Evolutionary conservation across 2,329 filamentous ascomycete genomes (phyloP).

Genomic region (Xylaria hypoxylon): DNA sequence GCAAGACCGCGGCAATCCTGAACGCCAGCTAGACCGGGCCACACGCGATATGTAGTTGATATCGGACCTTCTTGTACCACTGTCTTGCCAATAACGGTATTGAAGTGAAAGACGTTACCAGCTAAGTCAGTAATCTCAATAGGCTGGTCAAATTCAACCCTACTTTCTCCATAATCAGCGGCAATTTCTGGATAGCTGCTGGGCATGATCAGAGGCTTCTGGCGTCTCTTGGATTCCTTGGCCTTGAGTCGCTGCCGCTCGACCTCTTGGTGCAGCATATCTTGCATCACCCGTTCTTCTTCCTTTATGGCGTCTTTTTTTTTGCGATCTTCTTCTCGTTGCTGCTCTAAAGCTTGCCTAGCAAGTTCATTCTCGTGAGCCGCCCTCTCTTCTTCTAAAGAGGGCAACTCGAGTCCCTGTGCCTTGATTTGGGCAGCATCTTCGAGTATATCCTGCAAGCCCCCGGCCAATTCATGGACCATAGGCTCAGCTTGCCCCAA

Average conservation of each 20-base stretch:
- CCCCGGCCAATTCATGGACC: conserved; percentile 74
- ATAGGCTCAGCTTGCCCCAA: conserved; percentile 67
- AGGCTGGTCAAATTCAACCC: conserved; percentile 73
- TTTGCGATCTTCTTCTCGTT: conserved; percentile 64
- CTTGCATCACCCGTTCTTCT: conserved; percentile 76
- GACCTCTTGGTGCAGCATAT: conserved; percentile 79
- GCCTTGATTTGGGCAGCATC: conserved; percentile 84
- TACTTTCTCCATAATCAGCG: conserved; percentile 50
- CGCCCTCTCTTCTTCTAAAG: conserved; percentile 88
- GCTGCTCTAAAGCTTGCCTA: conserved; percentile 68
- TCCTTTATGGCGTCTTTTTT: conserved; percentile 70
- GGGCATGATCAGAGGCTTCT: conserved; percentile 59
- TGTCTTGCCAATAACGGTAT: conserved; percentile 76
- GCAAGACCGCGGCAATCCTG: conserved; percentile 73
- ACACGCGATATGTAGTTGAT: conserved; percentile 77
- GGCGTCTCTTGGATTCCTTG: conserved; percentile 73
- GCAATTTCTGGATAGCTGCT: conserved; percentile 53
- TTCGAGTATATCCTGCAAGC: conserved; percentile 81
- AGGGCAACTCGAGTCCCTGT: conserved; percentile 80
- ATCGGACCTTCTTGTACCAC: conserved; percentile 73
- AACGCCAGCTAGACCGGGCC: conserved; percentile 70
- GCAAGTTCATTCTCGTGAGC: conserved; percentile 80
- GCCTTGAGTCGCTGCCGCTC: conserved; percentile 73
- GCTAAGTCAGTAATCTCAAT: conserved; percentile 72
- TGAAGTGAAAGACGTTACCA: conserved; percentile 75